Conservation (phyloP, 2,329 filamentous ascomycete genomes). For the Calonectria pteridis region DNA sequence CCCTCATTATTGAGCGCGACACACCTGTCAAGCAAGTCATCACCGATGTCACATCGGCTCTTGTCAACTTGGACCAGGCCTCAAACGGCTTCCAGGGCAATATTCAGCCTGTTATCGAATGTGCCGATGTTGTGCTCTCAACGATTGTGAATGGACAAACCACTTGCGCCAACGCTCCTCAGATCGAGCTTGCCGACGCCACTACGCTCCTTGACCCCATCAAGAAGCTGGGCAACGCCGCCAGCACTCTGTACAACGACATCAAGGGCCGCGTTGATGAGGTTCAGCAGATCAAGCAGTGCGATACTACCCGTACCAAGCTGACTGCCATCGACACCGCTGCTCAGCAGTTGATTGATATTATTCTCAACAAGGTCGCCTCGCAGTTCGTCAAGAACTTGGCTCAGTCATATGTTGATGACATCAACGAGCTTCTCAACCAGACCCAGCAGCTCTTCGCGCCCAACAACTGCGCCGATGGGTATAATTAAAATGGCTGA, state of each 20-base stretch:
- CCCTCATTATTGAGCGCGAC: background rate
- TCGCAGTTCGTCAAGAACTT: background rate
- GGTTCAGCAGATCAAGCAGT: background rate
- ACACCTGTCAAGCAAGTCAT: constrained; percentile 7
- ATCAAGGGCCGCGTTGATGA: background rate
- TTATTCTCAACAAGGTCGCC: background rate
- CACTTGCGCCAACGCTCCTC: background rate
- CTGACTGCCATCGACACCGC: background rate
- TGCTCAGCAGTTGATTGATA: background rate
- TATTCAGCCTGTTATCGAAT: background rate
- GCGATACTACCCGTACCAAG: background rate
- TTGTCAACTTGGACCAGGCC: background rate
- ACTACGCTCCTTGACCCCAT: background rate
- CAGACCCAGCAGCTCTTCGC: background rate
- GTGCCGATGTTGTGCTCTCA: background rate
- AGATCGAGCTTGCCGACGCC: background rate
- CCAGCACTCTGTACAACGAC: background rate
- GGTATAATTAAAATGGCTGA: background rate
- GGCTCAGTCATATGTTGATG: background rate
- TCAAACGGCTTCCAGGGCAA: background rate
- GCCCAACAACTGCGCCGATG: background rate
- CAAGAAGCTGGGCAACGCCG: background rate
- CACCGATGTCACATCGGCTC: background rate
- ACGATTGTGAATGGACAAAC: background rate
- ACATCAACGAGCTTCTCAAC: background rate